Evolutionary conservation across 441 rosid species (phyloP).

Genomic region (Euphorbia celastroides): DNA sequence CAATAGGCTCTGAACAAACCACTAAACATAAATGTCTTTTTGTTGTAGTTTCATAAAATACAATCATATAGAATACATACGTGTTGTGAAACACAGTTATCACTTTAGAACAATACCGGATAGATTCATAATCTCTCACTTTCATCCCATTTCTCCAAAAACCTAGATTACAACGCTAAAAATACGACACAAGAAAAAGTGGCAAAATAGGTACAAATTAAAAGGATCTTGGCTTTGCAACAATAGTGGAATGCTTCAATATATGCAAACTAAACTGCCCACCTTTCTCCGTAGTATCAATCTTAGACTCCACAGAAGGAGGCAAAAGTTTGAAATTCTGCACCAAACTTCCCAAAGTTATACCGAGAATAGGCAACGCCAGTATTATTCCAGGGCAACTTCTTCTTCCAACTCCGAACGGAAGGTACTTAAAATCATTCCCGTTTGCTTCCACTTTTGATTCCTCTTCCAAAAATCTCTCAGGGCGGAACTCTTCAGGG

Average conservation of each 20-base stretch:
- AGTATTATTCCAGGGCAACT: constrained; percentile 97
- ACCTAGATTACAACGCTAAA: not conserved
- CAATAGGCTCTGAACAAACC: too few relatives aligned
- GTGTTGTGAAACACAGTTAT: too few relatives aligned
- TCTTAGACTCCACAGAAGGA: constrained; percentile 76
- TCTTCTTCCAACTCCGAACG: constrained; percentile 94
- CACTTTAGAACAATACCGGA: too few relatives aligned
- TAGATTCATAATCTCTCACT: too few relatives aligned
- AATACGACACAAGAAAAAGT: not conserved
- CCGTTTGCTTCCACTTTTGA: constrained; percentile 89
- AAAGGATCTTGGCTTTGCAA: constrained; percentile 62
- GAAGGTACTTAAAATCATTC: constrained; percentile 86
- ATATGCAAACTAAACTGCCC: constrained; percentile 95
- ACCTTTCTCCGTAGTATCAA: constrained; percentile 80
- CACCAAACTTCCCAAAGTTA: constrained; percentile 79
- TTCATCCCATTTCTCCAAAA: not conserved
- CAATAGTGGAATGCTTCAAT: constrained; percentile 84
- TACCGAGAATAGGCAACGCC: constrained; percentile 86
- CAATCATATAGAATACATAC: too few relatives aligned
- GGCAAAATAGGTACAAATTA: constrained; percentile 22
- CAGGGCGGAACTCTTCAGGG: constrained; percentile 90
- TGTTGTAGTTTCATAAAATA: too few relatives aligned
- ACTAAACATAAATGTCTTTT: too few relatives aligned
- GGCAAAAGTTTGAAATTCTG: constrained; percentile 95
- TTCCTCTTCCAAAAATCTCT: constrained; percentile 93